A percentile compares a stretch with the other conserved stretches of the same genome.
Conservation (phyloP, 2,329 filamentous ascomycete genomes). For the Fusarium pininemorale region DNA sequence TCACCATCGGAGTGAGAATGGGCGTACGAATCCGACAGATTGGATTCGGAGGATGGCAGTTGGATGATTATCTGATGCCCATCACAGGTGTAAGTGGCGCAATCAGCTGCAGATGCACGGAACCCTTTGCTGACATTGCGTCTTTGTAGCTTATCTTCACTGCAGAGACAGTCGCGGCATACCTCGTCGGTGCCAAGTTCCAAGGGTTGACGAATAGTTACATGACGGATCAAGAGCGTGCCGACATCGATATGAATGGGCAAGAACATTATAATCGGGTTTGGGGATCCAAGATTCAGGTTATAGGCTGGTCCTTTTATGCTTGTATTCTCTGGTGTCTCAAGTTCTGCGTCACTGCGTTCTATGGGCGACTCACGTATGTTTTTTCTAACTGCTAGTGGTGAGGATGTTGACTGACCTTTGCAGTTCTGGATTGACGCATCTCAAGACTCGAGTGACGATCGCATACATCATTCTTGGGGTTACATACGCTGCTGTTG, state of each 20-base stretch:
- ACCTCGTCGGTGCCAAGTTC: conserved; percentile 36
- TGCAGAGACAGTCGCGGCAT: conserved; percentile 33
- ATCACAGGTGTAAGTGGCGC: conserved; percentile 31
- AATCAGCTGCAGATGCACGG: neutral
- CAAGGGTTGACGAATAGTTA: conserved; percentile 35
- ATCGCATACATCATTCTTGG: conserved; percentile 31
- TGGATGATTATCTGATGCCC: conserved; percentile 38
- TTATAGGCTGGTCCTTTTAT: conserved; percentile 46
- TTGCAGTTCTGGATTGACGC: conserved; percentile 25
- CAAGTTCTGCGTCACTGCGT: conserved; percentile 43
- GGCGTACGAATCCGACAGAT: conserved; percentile 27
- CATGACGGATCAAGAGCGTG: conserved; percentile 29
- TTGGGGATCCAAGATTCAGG: conserved; percentile 45
- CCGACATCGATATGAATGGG: conserved; percentile 15
- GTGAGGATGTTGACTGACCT: neutral
- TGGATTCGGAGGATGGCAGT: conserved; percentile 22
- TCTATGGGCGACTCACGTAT: conserved; percentile 45
- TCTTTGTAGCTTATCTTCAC: conserved; percentile 28
- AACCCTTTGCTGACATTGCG: no score
- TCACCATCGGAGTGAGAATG: conserved; percentile 28
- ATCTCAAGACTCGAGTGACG: conserved; percentile 19
- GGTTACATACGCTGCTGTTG: conserved; percentile 21
- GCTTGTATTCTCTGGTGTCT: conserved; percentile 44
- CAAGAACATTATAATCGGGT: conserved; percentile 36
- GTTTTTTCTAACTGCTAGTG: neutral